Base-by-base conservation (phyloP, 371 early-diverging fungal species). In the Rhizopus stolonifer region DNA sequence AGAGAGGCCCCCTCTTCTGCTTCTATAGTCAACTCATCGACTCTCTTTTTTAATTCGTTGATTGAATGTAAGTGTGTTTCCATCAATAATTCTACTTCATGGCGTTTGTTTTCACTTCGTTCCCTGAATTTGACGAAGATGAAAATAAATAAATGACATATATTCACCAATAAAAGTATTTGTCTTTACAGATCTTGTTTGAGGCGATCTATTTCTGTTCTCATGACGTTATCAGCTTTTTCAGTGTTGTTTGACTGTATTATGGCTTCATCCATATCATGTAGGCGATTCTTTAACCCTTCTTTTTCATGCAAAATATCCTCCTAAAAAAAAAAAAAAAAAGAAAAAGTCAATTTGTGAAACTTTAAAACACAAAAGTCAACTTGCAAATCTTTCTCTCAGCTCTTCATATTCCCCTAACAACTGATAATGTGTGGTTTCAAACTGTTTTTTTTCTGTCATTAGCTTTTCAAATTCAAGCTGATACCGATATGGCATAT, bases 181-280 rank as follows among this genome's bases (percentile, higher is more conserved):
- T 23, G 8, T 72, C 83, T n/a, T 62, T 80, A 87, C 87, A 95
- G 63, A 42, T 93, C 91, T 50, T 84, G 83, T 54, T 89, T 90
- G 61, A 96, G 70, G 50, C 85, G 85, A 32, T 93, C 92, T 45
- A 94, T 91, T 70, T 96, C 96, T n/a, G 90, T 80, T 19, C 83
- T 80, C 79, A 94, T 80, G 25, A 95, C 63, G 54, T 86, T 87
- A 46, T 96, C 95, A 2, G 87, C 80, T 60, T 89, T 89, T 13
- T 93, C 94, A 23, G 86, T 83, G 50, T 84, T 84, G 51, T 79
- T 79, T 10, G 89, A 82, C 26, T 85, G 80, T 2, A 78, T 74
- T 15, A 86, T 70, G 1, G 82, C 76, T 24, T 77, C 74, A 60
- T 91, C 92, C 80, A 87, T 71, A 53, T 91, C 90, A n/a, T 72